A percentile compares a stretch with the other conserved stretches of the same genome.
phyloP scores from a whole-genome alignment of 2,329 filamentous ascomycete genomes.

The Cladophialophora yegresii region DNA sequence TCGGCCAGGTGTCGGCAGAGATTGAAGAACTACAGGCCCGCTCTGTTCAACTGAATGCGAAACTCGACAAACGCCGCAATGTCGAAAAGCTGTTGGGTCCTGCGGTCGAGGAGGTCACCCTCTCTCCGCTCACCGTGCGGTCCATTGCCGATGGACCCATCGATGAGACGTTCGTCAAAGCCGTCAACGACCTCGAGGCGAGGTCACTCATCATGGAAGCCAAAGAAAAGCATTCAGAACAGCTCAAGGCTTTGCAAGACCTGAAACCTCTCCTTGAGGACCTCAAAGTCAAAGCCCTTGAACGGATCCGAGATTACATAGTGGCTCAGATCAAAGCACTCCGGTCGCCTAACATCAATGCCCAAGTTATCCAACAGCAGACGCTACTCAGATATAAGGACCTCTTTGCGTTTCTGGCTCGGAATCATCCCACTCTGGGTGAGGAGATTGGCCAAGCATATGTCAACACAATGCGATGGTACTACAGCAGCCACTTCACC shows the following conservation, averaged over 20 bases:
- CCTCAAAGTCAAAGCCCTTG: conserved; percentile 75
- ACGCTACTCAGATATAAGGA: conserved; percentile 87
- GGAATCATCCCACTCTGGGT: conserved; percentile 77
- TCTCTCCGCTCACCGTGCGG: conserved; percentile 79
- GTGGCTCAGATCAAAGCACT: conserved; percentile 93
- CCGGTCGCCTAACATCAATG: conserved; percentile 92
- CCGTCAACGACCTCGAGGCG: conserved; percentile 79
- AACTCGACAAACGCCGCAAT: conserved; percentile 82
- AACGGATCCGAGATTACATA: conserved; percentile 90
- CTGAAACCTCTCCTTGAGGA: conserved; percentile 82
- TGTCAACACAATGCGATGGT: conserved; percentile 98
- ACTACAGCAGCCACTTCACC: conserved; percentile 87
- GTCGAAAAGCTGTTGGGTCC: conserved; percentile 87
- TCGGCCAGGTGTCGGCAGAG: conserved; percentile 88
- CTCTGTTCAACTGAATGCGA: conserved; percentile 77
- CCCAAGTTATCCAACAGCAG: conserved; percentile 93
- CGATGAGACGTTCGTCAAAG: conserved; percentile 84
- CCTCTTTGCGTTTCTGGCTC: conserved; percentile 79
- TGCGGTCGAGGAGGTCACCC: conserved; percentile 85
- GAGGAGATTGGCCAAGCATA: conserved; percentile 92
- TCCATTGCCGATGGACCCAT: conserved; percentile 87
- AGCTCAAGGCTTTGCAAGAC: conserved; percentile 77
- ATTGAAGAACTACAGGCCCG: conserved; percentile 91
- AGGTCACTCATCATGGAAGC: conserved; percentile 71
- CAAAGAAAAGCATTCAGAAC: conserved; percentile 61